These are phyloP conservation scores for Sporothrix luriei DNA, from an alignment of 2,329 filamentous ascomycete genomes.

Conservation along the genomic window DNA sequence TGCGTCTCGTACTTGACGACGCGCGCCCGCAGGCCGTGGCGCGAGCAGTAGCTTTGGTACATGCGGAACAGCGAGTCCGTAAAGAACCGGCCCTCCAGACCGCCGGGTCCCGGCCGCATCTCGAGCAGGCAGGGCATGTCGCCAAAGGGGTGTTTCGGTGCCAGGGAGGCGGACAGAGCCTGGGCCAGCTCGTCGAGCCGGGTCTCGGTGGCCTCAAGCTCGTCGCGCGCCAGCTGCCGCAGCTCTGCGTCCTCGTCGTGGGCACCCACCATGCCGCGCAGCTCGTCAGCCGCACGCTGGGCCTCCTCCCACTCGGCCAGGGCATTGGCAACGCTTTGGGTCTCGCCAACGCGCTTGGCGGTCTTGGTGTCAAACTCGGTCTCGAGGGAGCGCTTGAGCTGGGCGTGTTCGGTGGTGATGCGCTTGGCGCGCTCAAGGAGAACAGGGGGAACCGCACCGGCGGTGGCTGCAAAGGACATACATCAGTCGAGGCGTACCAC, in stretches of 20 bases:
- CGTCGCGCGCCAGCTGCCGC: conserved; percentile 75
- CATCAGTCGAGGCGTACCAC: neutral
- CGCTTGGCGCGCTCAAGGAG: conserved; percentile 63
- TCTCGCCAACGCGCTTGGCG: conserved; percentile 64
- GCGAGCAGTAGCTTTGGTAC: conserved; percentile 75
- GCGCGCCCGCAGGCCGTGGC: conserved; percentile 65
- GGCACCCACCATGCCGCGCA: conserved; percentile 53
- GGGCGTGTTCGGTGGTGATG: conserved; percentile 60
- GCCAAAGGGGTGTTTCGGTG: conserved; percentile 87
- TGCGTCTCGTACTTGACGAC: conserved; percentile 79
- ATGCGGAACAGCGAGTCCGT: conserved; percentile 84
- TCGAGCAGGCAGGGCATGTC: conserved; percentile 88
- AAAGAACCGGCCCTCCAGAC: conserved; percentile 88
- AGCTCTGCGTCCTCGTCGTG: conserved; percentile 69
- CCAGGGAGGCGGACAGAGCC: conserved; percentile 73
- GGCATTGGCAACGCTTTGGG: conserved; percentile 59
- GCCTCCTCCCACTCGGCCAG: conserved; percentile 62
- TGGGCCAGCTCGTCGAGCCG: conserved; percentile 65
- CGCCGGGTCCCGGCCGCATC: conserved; percentile 87
- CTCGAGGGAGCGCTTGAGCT: conserved; percentile 55
- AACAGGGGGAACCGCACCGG: conserved; percentile 52
- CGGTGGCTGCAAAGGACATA: neutral
- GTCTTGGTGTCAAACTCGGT: conserved; percentile 59
- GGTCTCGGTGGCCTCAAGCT: conserved; percentile 67
- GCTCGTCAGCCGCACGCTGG: conserved; percentile 57